These are phyloP conservation scores for Leccinum truebloodii DNA, from an alignment of 768 basidiomycete genomes.

Conservation along the genomic window DNA sequence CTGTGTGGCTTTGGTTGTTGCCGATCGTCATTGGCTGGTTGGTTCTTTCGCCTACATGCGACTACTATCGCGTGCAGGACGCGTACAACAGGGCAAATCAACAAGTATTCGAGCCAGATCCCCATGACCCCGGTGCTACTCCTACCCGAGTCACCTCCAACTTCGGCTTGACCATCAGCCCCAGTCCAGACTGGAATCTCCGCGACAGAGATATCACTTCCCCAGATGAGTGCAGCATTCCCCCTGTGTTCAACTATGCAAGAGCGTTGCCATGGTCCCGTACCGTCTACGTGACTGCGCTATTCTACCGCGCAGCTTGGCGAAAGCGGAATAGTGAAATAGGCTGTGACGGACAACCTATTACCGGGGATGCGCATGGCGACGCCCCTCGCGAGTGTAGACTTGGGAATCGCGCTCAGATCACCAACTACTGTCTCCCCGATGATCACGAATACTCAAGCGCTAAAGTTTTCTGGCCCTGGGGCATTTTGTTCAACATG, in stretches of 20 bases:
- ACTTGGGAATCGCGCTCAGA: conserved; percentile 1
- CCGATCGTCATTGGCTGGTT: background rate
- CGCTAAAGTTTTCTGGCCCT: conserved; percentile 18
- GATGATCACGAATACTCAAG: background rate
- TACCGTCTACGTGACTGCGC: too few species aligned
- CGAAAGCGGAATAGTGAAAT: too few species aligned
- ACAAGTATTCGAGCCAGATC: background rate
- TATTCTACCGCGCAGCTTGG: too few species aligned
- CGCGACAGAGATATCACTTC: too few species aligned
- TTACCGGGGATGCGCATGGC: conserved; percentile 1
- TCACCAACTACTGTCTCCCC: conserved; percentile 18
- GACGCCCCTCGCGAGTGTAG: conserved; percentile 7
- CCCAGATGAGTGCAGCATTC: too few species aligned
- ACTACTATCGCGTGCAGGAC: conserved; percentile 20
- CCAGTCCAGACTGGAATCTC: background rate
- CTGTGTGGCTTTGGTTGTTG: conserved; percentile 41
- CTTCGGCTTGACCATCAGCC: background rate
- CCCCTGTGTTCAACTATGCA: too few species aligned
- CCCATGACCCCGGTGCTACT: background rate
- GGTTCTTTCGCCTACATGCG: background rate
- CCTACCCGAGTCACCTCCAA: background rate
- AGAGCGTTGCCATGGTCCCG: too few species aligned
- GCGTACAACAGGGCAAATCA: conserved; percentile 12
- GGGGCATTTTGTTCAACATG: conserved; percentile 16
- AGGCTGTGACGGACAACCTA: background rate